These are phyloP conservation scores for Raddia distichophylla DNA, from an alignment of 176 grass and related monocot genomes.

Conservation along the genomic window DNA sequence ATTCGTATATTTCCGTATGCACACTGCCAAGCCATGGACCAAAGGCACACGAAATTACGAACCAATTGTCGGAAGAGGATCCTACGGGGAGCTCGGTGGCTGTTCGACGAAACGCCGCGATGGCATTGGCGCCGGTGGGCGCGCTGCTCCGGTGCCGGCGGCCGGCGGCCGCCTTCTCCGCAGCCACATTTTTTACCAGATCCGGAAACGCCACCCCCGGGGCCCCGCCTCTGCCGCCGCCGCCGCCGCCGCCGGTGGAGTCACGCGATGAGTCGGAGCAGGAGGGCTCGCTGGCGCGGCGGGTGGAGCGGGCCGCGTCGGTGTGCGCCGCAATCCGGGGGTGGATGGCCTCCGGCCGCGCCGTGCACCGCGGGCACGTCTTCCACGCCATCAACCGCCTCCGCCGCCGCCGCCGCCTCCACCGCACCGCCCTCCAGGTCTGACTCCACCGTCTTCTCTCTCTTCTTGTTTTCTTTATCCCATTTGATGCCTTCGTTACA, in stretches of 20 bases:
- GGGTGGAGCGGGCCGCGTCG: conserved; percentile 77
- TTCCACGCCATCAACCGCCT: conserved; percentile 90
- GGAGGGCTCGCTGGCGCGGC: conserved; percentile 55
- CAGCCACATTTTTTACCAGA: conserved; percentile 47
- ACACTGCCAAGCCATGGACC: too few species aligned
- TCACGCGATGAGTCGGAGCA: neutral
- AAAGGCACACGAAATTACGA: too few species aligned
- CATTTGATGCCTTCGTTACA: neutral
- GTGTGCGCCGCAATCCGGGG: conserved; percentile 66
- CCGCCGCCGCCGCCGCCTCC: conserved; percentile 56
- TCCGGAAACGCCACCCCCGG: conserved; percentile 1
- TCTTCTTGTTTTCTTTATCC: neutral
- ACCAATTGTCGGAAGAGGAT: too few species aligned
- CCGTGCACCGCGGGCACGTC: conserved; percentile 75
- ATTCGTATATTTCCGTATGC: too few species aligned
- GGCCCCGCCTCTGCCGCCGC: neutral
- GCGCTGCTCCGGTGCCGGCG: conserved; percentile 39
- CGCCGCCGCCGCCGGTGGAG: neutral
- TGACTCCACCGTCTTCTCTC: neutral
- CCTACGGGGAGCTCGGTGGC: neutral
- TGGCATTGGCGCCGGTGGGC: conserved; percentile 32
- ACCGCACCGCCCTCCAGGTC: conserved; percentile 76
- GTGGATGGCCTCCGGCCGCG: conserved; percentile 74
- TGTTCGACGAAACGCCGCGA: conserved; percentile 19
- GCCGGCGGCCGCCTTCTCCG: neutral